Conservation (phyloP, 345 rosid species). For the Salix caprea region DNA sequence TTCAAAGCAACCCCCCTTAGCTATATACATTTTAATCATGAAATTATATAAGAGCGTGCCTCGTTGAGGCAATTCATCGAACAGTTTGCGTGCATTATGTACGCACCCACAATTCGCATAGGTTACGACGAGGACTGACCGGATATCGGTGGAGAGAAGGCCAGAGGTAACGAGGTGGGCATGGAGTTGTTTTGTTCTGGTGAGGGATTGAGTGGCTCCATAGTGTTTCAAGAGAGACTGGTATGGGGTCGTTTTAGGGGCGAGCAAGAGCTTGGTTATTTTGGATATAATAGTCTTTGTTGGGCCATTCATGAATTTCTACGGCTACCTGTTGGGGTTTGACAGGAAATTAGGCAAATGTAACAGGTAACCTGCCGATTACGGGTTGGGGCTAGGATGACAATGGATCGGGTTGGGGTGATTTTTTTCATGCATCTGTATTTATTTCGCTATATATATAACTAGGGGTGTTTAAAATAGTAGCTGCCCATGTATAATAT, state of each 20-base stretch:
- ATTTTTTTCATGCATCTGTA: too few relatives aligned
- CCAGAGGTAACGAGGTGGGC: slow-evolving; percentile 42
- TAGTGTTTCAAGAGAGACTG: slow-evolving; percentile 41
- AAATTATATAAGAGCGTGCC: slow-evolving; percentile 38
- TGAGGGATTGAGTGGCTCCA: slow-evolving; percentile 36
- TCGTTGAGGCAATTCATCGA: slow-evolving; percentile 48
- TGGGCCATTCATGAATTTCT: slow-evolving; percentile 26
- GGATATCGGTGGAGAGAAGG: slow-evolving; percentile 18
- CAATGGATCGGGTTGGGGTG: too few relatives aligned
- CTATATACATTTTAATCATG: slow-evolving; percentile 39
- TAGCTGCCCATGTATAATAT: too few relatives aligned
- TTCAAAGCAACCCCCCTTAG: slow-evolving; percentile 25
- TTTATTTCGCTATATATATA: too few relatives aligned
- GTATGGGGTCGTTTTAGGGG: slow-evolving; percentile 19
- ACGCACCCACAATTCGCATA: slow-evolving; percentile 26
- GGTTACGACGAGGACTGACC: slow-evolving; percentile 4
- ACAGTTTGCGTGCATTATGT: slow-evolving; percentile 37
- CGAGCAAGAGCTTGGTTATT: slow-evolving; percentile 5
- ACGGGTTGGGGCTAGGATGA: too few relatives aligned
- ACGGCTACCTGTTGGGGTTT: too few relatives aligned
- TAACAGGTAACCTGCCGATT: too few relatives aligned
- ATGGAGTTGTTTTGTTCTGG: slow-evolving; percentile 44
- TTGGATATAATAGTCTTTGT: slow-evolving; percentile 13
- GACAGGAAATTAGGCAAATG: too few relatives aligned
- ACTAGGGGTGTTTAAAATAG: too few relatives aligned